These are phyloP conservation scores for Cardamine chenopodiifolia DNA, from an alignment of 345 rosid species.

Conservation along the genomic window DNA sequence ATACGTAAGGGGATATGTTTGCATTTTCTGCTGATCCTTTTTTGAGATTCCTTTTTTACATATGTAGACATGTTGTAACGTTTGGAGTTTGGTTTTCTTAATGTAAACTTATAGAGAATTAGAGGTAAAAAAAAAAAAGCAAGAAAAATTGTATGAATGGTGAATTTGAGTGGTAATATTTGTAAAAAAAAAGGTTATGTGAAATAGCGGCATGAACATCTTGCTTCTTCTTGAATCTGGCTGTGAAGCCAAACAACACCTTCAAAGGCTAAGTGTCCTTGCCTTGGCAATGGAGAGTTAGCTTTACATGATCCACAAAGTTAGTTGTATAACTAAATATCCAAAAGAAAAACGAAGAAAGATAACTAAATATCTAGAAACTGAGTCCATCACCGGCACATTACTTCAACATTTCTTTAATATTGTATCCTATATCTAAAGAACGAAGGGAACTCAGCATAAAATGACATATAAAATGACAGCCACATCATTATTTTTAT, in stretches of 20 bases:
- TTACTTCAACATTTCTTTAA: neutral
- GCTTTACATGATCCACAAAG: neutral
- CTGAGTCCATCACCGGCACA: neutral
- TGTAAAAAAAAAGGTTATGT: neutral
- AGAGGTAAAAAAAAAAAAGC: neutral
- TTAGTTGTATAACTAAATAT: neutral
- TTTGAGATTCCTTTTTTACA: neutral
- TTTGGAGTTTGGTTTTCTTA: conserved; percentile 18
- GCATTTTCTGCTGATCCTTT: conserved; percentile 6
- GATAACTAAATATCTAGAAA: neutral
- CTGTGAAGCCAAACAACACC: neutral
- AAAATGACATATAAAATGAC: no score
- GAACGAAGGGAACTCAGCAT: no score
- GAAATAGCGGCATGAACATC: neutral
- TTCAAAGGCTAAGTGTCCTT: neutral
- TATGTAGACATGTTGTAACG: conserved; percentile 29
- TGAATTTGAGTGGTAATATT: conserved; percentile 9
- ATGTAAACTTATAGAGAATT: conserved; percentile 4
- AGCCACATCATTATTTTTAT: no score
- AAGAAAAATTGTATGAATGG: conserved; percentile 1
- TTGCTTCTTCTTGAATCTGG: neutral
- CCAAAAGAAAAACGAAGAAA: neutral
- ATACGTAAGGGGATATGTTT: conserved; percentile 20
- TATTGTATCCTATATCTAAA: no score
- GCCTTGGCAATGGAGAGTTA: neutral